Base-by-base conservation (phyloP, 2,329 filamentous ascomycete genomes). In the Fonsecaea monophora region DNA sequence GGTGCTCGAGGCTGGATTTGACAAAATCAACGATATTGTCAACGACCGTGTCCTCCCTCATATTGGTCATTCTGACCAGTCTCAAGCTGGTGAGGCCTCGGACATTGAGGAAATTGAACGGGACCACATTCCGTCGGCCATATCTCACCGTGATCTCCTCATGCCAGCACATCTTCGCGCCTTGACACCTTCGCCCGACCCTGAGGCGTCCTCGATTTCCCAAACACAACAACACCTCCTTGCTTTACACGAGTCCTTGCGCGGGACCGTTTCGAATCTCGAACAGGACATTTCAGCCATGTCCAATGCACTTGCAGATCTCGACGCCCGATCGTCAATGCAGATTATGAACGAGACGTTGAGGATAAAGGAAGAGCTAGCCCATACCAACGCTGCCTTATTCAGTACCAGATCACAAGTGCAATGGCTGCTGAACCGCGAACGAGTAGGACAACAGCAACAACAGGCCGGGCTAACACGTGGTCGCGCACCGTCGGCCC, bases 271-370 rank as follows among this genome's bases (percentile, higher is more conserved):
- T 57, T 78, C 78, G 34, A 68, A 58, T 32, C 64, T 73, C 9
- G 67, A 71, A 35, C 58, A 68, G 13, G 64, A 71, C 34, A 58
- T 72, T 37, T 48, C 68, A n/a, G 60, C 62, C 7, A 56, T 72
- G 42, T 53, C 67, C 60, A 68, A 67, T 18, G 83, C 84, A 2
- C 78, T 89, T 9, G 82, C 82, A 3, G 86, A 88, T 64, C 80
- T 88, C 50, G 87, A 89, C 68, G 86, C 84, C 55, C 83, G 86
- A 40, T 83, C 85, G 42, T 87, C 81, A 75, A 87, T 89, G 85
- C 83, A 86, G 66, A 83, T 87, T 48, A 82, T 89, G 78, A 89
- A 88, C 71, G 87, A 89, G 74, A 86, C 83, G 55, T 80, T 88
- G 37, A 84, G 86, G 3, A 81, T 85, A 58, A 86, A 87, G 67